Conservation (phyloP, 306 rosid genomes). For the Betula pendula region DNA sequence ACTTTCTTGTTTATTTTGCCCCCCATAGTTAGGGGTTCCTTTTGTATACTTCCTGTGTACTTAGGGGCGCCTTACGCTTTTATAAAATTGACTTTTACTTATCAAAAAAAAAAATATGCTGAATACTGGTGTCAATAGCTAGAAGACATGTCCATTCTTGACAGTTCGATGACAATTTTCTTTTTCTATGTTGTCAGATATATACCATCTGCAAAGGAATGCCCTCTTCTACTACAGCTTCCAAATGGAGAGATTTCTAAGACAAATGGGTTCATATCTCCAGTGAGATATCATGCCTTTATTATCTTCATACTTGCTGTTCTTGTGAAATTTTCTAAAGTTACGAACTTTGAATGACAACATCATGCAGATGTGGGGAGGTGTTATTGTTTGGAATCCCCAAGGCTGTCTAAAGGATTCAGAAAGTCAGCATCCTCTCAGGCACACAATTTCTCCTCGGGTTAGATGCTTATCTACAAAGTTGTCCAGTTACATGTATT, state of each 20-base stretch:
- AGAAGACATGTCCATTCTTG: background rate
- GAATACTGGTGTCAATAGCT: background rate
- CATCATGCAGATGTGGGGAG: slow-evolving; percentile 94
- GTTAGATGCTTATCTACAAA: slow-evolving; percentile 43
- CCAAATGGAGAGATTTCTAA: slow-evolving; percentile 76
- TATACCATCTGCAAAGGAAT: slow-evolving; percentile 78
- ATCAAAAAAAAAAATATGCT: no score
- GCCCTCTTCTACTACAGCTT: slow-evolving; percentile 87
- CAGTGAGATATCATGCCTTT: slow-evolving; percentile 55
- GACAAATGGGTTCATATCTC: slow-evolving; percentile 94
- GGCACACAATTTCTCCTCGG: slow-evolving; percentile 58
- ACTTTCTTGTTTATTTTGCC: no score
- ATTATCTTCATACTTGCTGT: slow-evolving; percentile 7
- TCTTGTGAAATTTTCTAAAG: slow-evolving; percentile 15
- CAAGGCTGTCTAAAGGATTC: slow-evolving; percentile 50
- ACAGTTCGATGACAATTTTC: slow-evolving; percentile 21
- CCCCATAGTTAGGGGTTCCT: no score
- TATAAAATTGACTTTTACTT: no score
- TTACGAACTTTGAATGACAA: slow-evolving; percentile 23
- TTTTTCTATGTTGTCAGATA: slow-evolving; percentile 56
- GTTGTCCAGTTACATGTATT: slow-evolving; percentile 14
- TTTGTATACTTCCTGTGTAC: no score
- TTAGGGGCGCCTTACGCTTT: no score
- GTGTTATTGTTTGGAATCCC: slow-evolving; percentile 88
- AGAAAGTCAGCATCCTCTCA: slow-evolving; percentile 50